Conservation (phyloP, 2,329 filamentous ascomycete species). For the Penicillium sp. region DNA sequence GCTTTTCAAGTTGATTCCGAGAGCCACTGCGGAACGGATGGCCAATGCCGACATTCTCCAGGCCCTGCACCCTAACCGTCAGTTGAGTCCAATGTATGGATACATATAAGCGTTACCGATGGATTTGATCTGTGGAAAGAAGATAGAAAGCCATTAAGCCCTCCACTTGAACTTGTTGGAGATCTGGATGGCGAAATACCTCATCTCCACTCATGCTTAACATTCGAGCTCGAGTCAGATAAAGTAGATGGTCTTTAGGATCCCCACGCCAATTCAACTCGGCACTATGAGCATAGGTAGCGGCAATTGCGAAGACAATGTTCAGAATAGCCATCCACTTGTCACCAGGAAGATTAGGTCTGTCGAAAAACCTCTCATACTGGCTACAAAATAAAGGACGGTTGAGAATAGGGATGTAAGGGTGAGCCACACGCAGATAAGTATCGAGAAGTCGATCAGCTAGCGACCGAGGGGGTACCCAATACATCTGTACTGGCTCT, state of each 20-base stretch:
- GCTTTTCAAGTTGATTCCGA: slow-evolving; percentile 41
- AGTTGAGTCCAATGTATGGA: background rate
- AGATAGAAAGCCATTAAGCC: slow-evolving; percentile 38
- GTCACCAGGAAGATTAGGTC: slow-evolving; percentile 23
- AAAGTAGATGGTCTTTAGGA: slow-evolving; percentile 33
- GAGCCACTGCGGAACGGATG: slow-evolving; percentile 34
- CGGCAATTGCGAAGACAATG: slow-evolving; percentile 42
- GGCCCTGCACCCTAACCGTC: slow-evolving; percentile 13
- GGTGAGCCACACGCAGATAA: slow-evolving; percentile 37
- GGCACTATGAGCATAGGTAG: slow-evolving; percentile 32
- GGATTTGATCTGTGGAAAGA: slow-evolving; percentile 37
- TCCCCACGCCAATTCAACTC: slow-evolving; percentile 28
- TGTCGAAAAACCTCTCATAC: slow-evolving; percentile 28
- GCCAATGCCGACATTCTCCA: slow-evolving; percentile 40
- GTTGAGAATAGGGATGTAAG: slow-evolving; percentile 40
- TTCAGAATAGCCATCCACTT: slow-evolving; percentile 44
- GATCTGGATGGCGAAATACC: slow-evolving; percentile 36
- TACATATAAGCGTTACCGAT: slow-evolving; percentile 28
- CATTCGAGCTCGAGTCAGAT: slow-evolving; percentile 38
- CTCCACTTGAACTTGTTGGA: slow-evolving; percentile 43
- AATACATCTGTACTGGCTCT: slow-evolving; percentile 35
- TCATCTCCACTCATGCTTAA: slow-evolving; percentile 32
- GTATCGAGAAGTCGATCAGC: slow-evolving; percentile 37
- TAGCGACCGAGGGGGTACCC: slow-evolving; percentile 31
- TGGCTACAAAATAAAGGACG: slow-evolving; percentile 33